Percentiles rank a stretch among this genome's conserved stretches.
Conservation (phyloP, 176 grass and related monocot genomes). For the Carex kokanica region DNA sequence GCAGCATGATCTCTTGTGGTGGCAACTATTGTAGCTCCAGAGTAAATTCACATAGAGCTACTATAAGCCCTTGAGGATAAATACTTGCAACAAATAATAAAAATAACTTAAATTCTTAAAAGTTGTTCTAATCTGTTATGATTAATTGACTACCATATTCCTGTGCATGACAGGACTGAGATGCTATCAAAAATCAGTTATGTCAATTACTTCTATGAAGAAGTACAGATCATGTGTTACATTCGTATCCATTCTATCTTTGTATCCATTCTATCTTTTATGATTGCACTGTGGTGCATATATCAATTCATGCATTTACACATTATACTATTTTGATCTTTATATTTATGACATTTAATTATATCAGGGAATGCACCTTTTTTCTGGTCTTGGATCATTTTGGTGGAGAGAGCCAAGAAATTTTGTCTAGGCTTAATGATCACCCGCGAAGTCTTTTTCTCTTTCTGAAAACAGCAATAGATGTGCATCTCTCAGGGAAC, state of each 20-base stretch:
- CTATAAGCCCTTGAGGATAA: neutral
- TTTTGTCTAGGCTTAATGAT: slow-evolving; percentile 67
- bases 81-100: neutral
- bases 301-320: slow-evolving; percentile 1
- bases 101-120: neutral
- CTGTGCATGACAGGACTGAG: neutral
- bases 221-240: slow-evolving; percentile 20
- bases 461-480: slow-evolving; percentile 83
- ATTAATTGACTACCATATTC: neutral
- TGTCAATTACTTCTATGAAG: neutral
- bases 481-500: slow-evolving; percentile 76
- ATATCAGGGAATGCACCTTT: slow-evolving; percentile 67
- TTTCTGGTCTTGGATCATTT: slow-evolving; percentile 82
- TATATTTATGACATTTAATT: slow-evolving; percentile 27
- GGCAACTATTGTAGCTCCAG: neutral
- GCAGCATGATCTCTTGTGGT: neutral
- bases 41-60: neutral
- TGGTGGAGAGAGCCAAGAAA: slow-evolving; percentile 44
- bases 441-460: slow-evolving; percentile 64
- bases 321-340: slow-evolving; percentile 26
- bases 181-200: neutral
- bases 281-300: neutral
- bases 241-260: too few relatives aligned
- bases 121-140: neutral
- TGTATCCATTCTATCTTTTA: neutral